Percentiles rank a stretch among this genome's conserved stretches.
phyloP scores from a whole-genome alignment of 768 basidiomycete species.

The Megacollybia marginata region DNA sequence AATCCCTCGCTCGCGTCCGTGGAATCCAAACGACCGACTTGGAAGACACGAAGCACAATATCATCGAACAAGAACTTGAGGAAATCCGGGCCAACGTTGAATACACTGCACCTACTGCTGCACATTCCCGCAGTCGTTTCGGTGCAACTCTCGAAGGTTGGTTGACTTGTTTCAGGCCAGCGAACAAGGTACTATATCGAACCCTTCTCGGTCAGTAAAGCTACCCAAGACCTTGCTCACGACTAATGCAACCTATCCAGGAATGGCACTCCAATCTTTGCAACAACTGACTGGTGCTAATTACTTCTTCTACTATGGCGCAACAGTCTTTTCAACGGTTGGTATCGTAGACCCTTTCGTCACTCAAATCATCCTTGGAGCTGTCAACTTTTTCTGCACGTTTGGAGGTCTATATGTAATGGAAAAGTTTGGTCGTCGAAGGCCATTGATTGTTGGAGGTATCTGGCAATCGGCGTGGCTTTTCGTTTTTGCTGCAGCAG shows the following conservation, averaged over 20 bases:
- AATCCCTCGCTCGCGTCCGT: constrained; percentile 38
- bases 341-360: constrained; percentile 62
- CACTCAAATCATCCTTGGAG: constrained; percentile 70
- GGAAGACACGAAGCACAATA: constrained; percentile 21
- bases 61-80: constrained; percentile 40
- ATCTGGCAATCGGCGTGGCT: constrained; percentile 67
- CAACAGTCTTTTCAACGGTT: constrained; percentile 60
- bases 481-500: constrained; percentile 67
- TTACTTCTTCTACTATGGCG: constrained; percentile 63
- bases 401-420: constrained; percentile 70
- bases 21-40: constrained; percentile 37
- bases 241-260: constrained; percentile 10
- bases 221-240: neutral
- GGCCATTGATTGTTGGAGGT: constrained; percentile 60
- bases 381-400: constrained; percentile 65
- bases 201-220: constrained; percentile 39
- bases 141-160: constrained; percentile 36
- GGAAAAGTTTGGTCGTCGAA: constrained; percentile 61
- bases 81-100: constrained; percentile 50
- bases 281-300: constrained; percentile 71
- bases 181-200: constrained; percentile 54
- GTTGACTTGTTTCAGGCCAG: constrained; percentile 58
- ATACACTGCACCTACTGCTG: constrained; percentile 28
- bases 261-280: constrained; percentile 60
- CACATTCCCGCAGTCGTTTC: neutral